Base-by-base conservation (phyloP, 2,329 filamentous ascomycete species). In the Fusarium acutatum region DNA sequence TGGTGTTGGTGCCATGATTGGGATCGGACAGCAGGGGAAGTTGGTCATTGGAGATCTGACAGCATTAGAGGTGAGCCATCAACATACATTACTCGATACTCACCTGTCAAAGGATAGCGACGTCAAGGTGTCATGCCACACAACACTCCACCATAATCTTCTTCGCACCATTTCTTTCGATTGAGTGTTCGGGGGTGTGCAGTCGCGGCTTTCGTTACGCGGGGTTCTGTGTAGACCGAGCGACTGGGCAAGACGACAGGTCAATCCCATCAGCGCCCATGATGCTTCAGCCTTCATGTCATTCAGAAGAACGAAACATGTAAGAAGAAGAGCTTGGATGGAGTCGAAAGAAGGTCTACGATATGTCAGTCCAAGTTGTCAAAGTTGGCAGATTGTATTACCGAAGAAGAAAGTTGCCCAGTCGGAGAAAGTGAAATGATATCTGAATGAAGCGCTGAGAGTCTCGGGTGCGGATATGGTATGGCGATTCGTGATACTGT, bases 281-380 rank as follows among this genome's bases (percentile, higher is more conserved):
- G 90, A 91, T 1, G 89, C 90, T 75, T 92, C 90, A 3, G 90
- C 90, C 76, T 92, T 92, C 90, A 92, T 92, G 67, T 92, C 90
- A 73, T 92, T 92, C 32, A 91, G 82, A 5, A 92, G 82, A 6
- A 91, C 89, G 70, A 92, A 91, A 35, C 89, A 87, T 8, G 89
- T 89, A 47, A 92, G 85, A 3, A 92, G 82, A 44, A 92, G 81
- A 2, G 90, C 90, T 78, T 92, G 90, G 32, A 92, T 89, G 9
- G 89, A 91, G 78, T 92, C 90, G 43, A 92, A 86, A 0, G 90
- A 91, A 5, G 90, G 90, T 37, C 88, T 89, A 61, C 26, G 3
- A 53, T 26, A 26, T 20, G 60, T 76, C 12, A 76, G 69, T 41
- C 20, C 32, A 22, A 30, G 49, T 34, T 46, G 24, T 28, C 43